A percentile compares a stretch with the other conserved stretches of the same genome.
Conservation (phyloP, 2,329 filamentous ascomycete genomes). For the Fusarium abutilonis region DNA sequence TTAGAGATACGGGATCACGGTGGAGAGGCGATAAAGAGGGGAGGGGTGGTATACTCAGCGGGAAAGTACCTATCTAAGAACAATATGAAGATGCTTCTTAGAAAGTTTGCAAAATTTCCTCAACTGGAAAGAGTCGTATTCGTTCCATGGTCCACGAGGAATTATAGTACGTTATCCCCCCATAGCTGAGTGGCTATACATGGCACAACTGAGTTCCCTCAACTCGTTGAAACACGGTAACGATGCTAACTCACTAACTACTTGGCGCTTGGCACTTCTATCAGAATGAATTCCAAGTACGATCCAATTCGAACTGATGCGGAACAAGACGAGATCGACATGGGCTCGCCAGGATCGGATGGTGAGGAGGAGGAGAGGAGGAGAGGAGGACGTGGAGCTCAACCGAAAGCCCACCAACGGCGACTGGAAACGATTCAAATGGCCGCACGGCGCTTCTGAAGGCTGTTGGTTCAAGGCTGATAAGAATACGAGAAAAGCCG, state of each 20-base stretch:
- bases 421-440: constrained; percentile 37
- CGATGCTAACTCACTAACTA: constrained; percentile 10
- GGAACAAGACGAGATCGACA: constrained; percentile 12
- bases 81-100: constrained; percentile 33
- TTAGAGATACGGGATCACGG: no score
- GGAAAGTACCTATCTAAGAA: constrained; percentile 38
- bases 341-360: constrained; percentile 4
- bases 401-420: constrained; percentile 36
- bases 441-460: constrained; percentile 29
- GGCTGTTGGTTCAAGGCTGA: constrained; percentile 22
- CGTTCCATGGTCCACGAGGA: constrained; percentile 35
- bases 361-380: constrained; percentile 18
- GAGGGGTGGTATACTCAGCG: constrained; percentile 27
- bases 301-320: constrained; percentile 25
- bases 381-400: constrained; percentile 20
- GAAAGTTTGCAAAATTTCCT: constrained; percentile 29
- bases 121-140: constrained; percentile 29
- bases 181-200: constrained; percentile 16
- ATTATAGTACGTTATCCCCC: constrained; percentile 21
- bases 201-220: constrained; percentile 27
- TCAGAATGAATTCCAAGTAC: constrained; percentile 24
- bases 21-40: no score
- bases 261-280: constrained; percentile 24
- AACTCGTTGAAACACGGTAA: constrained; percentile 22
- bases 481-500: constrained; percentile 10